A percentile compares a stretch with the other conserved stretches of the same genome.
These are phyloP conservation scores for Echium plantagineum DNA, from an alignment of 257 asterid genomes.

Conservation along the genomic window DNA sequence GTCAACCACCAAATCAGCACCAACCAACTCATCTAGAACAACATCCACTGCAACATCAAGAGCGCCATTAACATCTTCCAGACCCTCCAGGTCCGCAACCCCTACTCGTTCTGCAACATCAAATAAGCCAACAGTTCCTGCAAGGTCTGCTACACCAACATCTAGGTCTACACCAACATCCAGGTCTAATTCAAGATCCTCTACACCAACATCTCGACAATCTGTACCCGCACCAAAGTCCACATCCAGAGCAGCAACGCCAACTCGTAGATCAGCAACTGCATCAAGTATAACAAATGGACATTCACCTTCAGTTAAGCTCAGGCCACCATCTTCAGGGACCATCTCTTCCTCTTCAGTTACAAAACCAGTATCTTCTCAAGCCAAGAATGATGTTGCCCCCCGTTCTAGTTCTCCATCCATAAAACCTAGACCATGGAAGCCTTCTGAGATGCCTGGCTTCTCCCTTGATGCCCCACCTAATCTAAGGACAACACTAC, in stretches of 20 bases:
- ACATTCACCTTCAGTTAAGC: neutral
- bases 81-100: constrained; percentile 72
- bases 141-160: constrained; percentile 90
- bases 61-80: constrained; percentile 27
- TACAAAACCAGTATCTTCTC: neutral
- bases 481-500: constrained; percentile 16
- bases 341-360: constrained; percentile 3
- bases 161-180: constrained; percentile 74
- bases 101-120: constrained; percentile 57
- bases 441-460: constrained; percentile 13
- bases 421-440: constrained; percentile 16
- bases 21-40: constrained; percentile 23
- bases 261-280: constrained; percentile 56
- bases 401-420: constrained; percentile 31
- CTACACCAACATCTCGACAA: constrained; percentile 60
- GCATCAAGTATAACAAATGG: constrained; percentile 12
- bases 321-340: neutral
- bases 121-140: constrained; percentile 48
- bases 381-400: constrained; percentile 10
- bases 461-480: constrained; percentile 19
- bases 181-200: constrained; percentile 60
- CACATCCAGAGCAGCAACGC: constrained; percentile 73
- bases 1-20: constrained; percentile 35
- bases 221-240: constrained; percentile 56
- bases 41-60: constrained; percentile 17